These are phyloP conservation scores for Vanrija sp. DNA, from an alignment of 1,284 basidiomycete genomes.

Conservation along the genomic window DNA sequence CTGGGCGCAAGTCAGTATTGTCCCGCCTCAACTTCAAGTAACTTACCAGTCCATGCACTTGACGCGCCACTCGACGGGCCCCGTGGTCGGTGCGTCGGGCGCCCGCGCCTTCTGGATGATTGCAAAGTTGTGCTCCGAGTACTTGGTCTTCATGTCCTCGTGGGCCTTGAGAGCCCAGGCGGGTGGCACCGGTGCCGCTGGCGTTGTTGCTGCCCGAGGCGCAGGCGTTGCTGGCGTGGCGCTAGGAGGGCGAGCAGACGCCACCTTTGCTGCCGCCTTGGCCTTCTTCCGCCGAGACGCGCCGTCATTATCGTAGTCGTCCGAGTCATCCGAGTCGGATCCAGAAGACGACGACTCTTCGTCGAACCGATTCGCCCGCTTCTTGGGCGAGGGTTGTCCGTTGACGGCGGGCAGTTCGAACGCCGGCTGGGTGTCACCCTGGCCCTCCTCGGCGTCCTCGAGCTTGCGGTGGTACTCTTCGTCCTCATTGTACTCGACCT, in stretches of 20 bases:
- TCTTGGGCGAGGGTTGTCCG: background rate
- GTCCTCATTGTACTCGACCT: slow-evolving; percentile 47
- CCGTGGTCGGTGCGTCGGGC: slow-evolving; percentile 52
- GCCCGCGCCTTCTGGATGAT: slow-evolving; percentile 60
- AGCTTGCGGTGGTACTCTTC: slow-evolving; percentile 63
- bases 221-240: slow-evolving; percentile 1
- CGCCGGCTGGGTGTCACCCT: slow-evolving; percentile 10
- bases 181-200: slow-evolving; percentile 52
- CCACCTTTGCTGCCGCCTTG: background rate
- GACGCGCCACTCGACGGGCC: slow-evolving; percentile 77
- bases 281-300: slow-evolving; percentile 7
- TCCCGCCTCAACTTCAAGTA: background rate
- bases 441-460: slow-evolving; percentile 56
- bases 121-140: slow-evolving; percentile 78
- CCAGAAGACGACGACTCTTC: slow-evolving; percentile 24
- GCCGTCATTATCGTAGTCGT: slow-evolving; percentile 17
- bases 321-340: slow-evolving; percentile 16
- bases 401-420: slow-evolving; percentile 11
- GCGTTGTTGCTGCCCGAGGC: background rate
- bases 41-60: slow-evolving; percentile 80
- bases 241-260: background rate
- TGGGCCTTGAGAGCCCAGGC: slow-evolving; percentile 66
- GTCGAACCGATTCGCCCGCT: slow-evolving; percentile 2
- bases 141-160: slow-evolving; percentile 63
- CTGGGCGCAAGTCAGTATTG: slow-evolving; percentile 14